phyloP scores from a whole-genome alignment of 1,139 yeast genomes.

The Yamadazyma blattariae region DNA sequence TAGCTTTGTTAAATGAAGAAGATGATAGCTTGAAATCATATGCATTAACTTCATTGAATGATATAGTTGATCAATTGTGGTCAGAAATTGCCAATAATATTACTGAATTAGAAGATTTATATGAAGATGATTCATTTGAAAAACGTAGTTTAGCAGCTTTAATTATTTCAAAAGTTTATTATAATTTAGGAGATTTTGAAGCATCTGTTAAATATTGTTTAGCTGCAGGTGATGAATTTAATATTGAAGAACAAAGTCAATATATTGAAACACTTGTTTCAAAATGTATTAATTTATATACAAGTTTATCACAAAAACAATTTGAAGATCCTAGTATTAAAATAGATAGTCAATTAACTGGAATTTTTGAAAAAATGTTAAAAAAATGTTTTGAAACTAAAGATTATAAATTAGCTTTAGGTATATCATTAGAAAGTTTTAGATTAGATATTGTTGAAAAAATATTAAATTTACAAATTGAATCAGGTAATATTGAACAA shows the following conservation, averaged over 20 bases:
- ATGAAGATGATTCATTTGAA: constrained; percentile 78
- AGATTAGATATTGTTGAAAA: constrained; percentile 77
- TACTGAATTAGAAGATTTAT: constrained; percentile 83
- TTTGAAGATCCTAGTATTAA: constrained; percentile 38
- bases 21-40: constrained; percentile 76
- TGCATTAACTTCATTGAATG: constrained; percentile 80
- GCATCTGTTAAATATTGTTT: constrained; percentile 87
- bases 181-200: constrained; percentile 91
- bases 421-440: constrained; percentile 85
- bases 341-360: constrained; percentile 62
- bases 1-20: constrained; percentile 83
- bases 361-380: constrained; percentile 84
- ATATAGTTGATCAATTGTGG: constrained; percentile 90
- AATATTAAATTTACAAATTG: constrained; percentile 50
- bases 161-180: constrained; percentile 90
- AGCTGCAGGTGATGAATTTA: constrained; percentile 77
- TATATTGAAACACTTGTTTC: constrained; percentile 92
- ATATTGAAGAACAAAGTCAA: constrained; percentile 74
- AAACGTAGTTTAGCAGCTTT: constrained; percentile 85
- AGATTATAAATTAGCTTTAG: constrained; percentile 81
- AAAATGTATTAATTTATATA: constrained; percentile 84
- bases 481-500: constrained; percentile 31
- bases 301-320: constrained; percentile 56
- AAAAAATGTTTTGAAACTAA: constrained; percentile 68
- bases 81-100: constrained; percentile 94